Evolutionary conservation across 805 yeast genomes (phyloP).

Genomic region (Metschnikowia similis): DNA sequence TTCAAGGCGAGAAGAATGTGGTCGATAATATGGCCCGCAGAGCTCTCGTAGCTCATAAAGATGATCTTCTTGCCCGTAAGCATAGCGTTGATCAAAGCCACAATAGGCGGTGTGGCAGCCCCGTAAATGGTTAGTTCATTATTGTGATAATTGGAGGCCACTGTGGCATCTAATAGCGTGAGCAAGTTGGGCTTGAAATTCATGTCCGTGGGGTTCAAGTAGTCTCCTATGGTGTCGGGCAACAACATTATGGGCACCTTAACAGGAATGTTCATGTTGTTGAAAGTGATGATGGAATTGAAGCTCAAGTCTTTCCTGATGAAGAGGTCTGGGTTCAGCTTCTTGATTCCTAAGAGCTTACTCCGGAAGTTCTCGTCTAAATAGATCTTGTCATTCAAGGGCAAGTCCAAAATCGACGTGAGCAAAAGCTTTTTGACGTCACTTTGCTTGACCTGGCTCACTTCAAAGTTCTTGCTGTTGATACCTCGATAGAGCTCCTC

Average conservation of each 20-base stretch:
- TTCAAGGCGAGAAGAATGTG: slow-evolving; percentile 36
- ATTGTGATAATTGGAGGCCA: slow-evolving; percentile 33
- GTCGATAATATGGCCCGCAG: slow-evolving; percentile 40
- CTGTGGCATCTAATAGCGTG: slow-evolving; percentile 29
- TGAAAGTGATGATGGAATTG: slow-evolving; percentile 36
- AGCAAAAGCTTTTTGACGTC: slow-evolving; percentile 35
- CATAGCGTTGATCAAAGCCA: slow-evolving; percentile 33
- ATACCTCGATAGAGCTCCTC: slow-evolving; percentile 29
- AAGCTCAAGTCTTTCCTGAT: slow-evolving; percentile 42
- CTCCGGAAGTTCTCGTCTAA: slow-evolving; percentile 36
- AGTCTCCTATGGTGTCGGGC: slow-evolving; percentile 43
- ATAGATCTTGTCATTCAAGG: slow-evolving; percentile 38
- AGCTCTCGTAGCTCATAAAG: slow-evolving; percentile 36
- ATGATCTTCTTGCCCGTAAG: slow-evolving; percentile 39
- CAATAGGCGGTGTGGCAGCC: slow-evolving; percentile 45
- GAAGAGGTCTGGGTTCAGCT: slow-evolving; percentile 30
- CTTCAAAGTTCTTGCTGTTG: slow-evolving; percentile 28
- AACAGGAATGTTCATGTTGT: slow-evolving; percentile 42
- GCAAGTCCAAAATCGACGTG: slow-evolving; percentile 41
- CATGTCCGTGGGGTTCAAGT: slow-evolving; percentile 42
- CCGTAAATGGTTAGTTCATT: slow-evolving; percentile 53
- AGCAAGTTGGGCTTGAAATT: slow-evolving; percentile 38
- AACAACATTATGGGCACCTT: slow-evolving; percentile 38
- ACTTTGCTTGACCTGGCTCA: slow-evolving; percentile 20
- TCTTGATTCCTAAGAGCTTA: slow-evolving; percentile 28